Evolutionary conservation across 176 grass and related monocot genomes (phyloP).

Genomic region (Poa annua): DNA sequence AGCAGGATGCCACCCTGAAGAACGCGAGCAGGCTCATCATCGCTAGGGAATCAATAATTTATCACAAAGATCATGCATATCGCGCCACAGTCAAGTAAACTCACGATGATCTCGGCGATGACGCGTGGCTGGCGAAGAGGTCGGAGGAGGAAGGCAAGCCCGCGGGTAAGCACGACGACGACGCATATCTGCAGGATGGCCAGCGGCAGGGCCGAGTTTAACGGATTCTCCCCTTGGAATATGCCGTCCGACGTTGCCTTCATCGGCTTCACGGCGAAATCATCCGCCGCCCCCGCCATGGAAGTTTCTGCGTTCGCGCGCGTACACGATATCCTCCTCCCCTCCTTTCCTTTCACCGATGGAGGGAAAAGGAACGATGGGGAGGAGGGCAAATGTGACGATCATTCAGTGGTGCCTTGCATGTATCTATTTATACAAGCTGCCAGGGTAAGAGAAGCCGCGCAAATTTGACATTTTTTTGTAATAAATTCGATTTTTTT

Average conservation of each 20-base stretch:
- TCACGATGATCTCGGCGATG: conserved; percentile 71
- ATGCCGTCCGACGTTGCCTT: conserved; percentile 58
- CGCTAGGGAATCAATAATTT: background rate
- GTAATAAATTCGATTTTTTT: too few species aligned
- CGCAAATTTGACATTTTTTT: too few species aligned
- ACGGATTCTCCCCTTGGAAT: conserved; percentile 53
- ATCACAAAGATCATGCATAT: background rate
- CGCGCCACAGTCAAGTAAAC: background rate
- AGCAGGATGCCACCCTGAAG: conserved; percentile 70
- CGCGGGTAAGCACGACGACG: conserved; percentile 57
- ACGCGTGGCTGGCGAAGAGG: conserved; percentile 69
- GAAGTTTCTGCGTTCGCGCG: background rate
- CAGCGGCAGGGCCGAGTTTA: conserved; percentile 50
- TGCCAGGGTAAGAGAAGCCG: too few species aligned
- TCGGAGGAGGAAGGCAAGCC: conserved; percentile 58
- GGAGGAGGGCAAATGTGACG: background rate
- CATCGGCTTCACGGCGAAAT: conserved; percentile 31
- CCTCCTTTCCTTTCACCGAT: background rate
- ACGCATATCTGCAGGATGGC: conserved; percentile 74
- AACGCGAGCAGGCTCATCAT: background rate
- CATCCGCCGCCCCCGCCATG: background rate
- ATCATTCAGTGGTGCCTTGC: background rate
- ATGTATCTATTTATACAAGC: conserved; percentile 32
- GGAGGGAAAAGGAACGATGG: background rate
- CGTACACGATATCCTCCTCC: background rate